A percentile compares a stretch with the other conserved stretches of the same genome.
phyloP scores from a whole-genome alignment of 306 rosid genomes.

The Gastrolobium villosum region DNA sequence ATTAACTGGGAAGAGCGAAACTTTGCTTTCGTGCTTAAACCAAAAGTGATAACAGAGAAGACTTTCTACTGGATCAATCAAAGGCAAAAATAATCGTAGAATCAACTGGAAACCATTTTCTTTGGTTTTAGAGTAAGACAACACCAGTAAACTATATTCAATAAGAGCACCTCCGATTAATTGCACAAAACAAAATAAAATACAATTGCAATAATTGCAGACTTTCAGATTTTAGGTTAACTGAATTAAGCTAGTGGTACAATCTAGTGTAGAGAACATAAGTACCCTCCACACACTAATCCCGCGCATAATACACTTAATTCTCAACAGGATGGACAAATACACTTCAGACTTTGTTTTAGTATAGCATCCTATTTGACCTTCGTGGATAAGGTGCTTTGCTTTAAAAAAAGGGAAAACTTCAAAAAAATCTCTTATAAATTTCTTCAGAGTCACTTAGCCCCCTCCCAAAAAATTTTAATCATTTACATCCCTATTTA shows the following conservation, averaged over 20 bases:
- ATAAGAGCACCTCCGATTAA: neutral
- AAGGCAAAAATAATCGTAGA: neutral
- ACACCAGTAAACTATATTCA: neutral
- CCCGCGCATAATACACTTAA: too few relatives aligned
- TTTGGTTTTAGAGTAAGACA: neutral
- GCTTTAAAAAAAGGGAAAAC: neutral
- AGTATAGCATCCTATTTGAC: neutral
- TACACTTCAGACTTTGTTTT: neutral
- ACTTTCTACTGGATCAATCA: neutral
- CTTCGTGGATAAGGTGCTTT: neutral
- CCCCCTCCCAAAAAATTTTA: too few relatives aligned
- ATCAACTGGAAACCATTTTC: neutral
- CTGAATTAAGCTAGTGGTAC: too few relatives aligned
- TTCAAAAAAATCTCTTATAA: too few relatives aligned
- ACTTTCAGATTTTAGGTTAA: neutral
- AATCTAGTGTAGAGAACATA: too few relatives aligned
- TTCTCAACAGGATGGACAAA: neutral
- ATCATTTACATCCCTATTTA: too few relatives aligned
- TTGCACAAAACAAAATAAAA: neutral
- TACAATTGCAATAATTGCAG: neutral
- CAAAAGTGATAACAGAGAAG: neutral
- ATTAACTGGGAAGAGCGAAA: neutral
- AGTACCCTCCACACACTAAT: too few relatives aligned
- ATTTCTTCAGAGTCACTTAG: too few relatives aligned
- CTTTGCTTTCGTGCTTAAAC: constrained; percentile 1